Base-by-base conservation (phyloP, 768 basidiomycete species). In the Leucogyrophana mollusca region DNA sequence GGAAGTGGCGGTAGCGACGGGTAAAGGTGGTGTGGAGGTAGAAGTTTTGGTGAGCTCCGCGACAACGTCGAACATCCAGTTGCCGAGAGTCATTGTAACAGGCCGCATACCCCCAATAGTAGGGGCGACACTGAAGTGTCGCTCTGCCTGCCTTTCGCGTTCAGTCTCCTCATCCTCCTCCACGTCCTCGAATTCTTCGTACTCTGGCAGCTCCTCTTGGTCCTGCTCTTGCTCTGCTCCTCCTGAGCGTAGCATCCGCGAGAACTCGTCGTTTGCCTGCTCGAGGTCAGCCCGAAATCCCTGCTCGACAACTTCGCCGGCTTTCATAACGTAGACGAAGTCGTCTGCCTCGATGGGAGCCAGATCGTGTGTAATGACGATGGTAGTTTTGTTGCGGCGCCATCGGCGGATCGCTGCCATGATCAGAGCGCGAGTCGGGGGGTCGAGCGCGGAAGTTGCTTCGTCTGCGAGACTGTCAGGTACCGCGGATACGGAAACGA, bases 251-350 rank as follows among this genome's bases (percentile, higher is more conserved):
- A 85, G 72, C 84, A 96, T 87, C 50, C 67, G 66, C 23, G 74
- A 70, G 66, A 94, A 97, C 53, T 85, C 85, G 22, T 89, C 87
- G 2, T 64, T 54, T 3, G 58, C 66, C 13, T 53, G 62, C 60
- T 92, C 89, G 41, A 97, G 76, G 58, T 95, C 94, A 2, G 65
- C 66, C 2, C 93, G 80, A 65, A 82, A 95, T 1, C 96, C 96
- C 56, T 92, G 87, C 61, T 98, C 91, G 38, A 85, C 85, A 23
- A 96, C 80, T 0, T 61, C 55, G 0, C 94, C 95, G 16, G 82
- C 74, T 54, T 83, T 81, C 72, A 98, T 83, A 3, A 97, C 89
- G 61, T 98, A 96, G 10, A 96, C 90, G 53, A 96, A 97, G 64
- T 97, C 94, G 11, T 72, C 64, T 0, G 68, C 43, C 17, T 68